Evolutionary conservation across 768 basidiomycete genomes (phyloP).

Genomic region (Suillus brevipes): DNA sequence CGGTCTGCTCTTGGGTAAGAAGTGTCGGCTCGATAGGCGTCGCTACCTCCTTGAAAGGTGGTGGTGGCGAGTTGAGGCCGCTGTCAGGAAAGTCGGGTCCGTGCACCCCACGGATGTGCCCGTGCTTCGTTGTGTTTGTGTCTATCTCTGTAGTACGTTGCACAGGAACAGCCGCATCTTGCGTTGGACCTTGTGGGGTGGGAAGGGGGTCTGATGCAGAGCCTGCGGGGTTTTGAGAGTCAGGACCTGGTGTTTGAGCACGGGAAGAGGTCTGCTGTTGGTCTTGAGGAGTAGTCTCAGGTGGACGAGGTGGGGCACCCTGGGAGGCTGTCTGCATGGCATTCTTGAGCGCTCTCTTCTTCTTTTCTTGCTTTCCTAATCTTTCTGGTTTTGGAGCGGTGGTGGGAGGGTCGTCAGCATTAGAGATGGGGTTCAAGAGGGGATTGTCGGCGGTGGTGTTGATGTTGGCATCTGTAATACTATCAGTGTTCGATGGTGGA

Average conservation of each 20-base stretch:
- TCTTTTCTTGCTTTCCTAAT: neutral
- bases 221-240: neutral
- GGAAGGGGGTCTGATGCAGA: neutral
- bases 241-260: neutral
- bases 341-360: neutral
- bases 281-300: conserved; percentile 7
- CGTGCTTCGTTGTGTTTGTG: neutral
- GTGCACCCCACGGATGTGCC: neutral
- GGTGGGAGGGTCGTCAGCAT: neutral
- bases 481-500: neutral
- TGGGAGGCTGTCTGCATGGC: neutral
- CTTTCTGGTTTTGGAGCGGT: neutral
- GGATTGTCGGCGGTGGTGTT: conserved; percentile 12
- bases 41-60: conserved; percentile 26
- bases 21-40: conserved; percentile 5
- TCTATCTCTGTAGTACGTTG: neutral
- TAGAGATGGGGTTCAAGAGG: neutral
- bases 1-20: conserved; percentile 2
- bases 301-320: neutral
- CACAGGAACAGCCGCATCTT: conserved; percentile 9
- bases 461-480: conserved; percentile 13
- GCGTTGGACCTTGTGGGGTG: neutral
- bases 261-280: neutral
- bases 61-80: conserved; percentile 23
- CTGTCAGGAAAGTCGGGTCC: conserved; percentile 1